Evolutionary conservation across 2,329 filamentous ascomycete species (phyloP).

Genomic region (Gnomoniopsis sp.): DNA sequence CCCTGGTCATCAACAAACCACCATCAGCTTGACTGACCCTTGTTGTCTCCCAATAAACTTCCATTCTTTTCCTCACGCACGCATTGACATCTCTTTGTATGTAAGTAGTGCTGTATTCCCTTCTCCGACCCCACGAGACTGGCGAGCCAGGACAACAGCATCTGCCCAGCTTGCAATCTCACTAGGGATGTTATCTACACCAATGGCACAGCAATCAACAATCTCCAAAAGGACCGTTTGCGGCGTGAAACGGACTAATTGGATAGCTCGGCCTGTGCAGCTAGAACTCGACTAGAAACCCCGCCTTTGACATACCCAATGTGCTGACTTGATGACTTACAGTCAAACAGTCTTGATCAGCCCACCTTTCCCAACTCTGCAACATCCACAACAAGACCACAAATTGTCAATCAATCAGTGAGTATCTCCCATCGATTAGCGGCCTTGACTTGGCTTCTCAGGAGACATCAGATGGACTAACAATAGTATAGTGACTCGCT

Average conservation of each 20-base stretch:
- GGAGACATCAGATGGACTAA: background rate
- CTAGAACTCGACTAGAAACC: background rate
- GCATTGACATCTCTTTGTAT: background rate
- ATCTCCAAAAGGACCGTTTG: background rate
- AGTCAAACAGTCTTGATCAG: background rate
- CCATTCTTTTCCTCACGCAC: background rate
- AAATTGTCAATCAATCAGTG: background rate
- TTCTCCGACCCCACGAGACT: background rate
- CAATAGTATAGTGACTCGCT: slow-evolving; percentile 77
- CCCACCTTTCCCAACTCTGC: background rate
- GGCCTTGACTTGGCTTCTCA: background rate
- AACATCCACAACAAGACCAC: background rate
- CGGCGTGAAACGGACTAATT: background rate
- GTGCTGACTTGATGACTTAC: background rate
- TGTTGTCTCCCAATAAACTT: background rate
- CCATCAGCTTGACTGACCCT: background rate
- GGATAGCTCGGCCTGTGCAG: background rate
- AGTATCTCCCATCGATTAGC: slow-evolving; percentile 3
- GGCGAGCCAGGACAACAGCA: background rate
- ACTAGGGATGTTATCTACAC: background rate
- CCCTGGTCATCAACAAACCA: background rate
- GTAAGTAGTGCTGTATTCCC: background rate
- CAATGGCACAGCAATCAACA: background rate
- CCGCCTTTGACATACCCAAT: background rate
- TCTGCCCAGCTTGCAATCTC: background rate